Conservation (phyloP, 345 rosid genomes). For the Clausena lansium region DNA sequence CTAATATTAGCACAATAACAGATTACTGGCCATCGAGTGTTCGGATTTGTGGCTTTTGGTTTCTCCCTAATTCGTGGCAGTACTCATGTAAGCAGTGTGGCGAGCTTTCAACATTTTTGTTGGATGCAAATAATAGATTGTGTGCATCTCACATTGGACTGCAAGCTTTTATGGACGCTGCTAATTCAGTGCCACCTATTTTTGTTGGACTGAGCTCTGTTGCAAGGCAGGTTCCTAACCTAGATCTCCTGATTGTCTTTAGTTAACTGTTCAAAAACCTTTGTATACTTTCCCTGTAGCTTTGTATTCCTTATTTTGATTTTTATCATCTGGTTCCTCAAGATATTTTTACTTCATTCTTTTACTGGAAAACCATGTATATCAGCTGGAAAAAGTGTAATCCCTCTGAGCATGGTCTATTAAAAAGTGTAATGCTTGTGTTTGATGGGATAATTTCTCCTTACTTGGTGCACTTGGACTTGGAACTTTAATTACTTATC, state of each 20-base stretch:
- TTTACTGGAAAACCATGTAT: not conserved
- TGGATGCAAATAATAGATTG: slow-evolving; percentile 26
- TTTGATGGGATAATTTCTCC: not conserved
- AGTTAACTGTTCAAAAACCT: not conserved
- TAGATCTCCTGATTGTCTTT: not conserved
- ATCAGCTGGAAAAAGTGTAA: not conserved
- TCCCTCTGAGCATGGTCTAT: not conserved
- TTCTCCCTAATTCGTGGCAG: slow-evolving; percentile 79
- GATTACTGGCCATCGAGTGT: slow-evolving; percentile 82
- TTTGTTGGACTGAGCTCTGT: slow-evolving; percentile 74
- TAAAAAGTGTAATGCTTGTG: not conserved
- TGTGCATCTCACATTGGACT: slow-evolving; percentile 65
- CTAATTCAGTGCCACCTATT: slow-evolving; percentile 45
- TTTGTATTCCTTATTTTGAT: not conserved
- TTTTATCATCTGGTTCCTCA: not conserved
- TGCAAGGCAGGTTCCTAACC: slow-evolving; percentile 62
- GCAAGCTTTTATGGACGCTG: slow-evolving; percentile 43
- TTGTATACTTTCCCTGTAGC: not conserved
- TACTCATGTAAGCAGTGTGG: slow-evolving; percentile 73
- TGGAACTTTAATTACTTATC: not conserved
- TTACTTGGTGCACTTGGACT: not conserved
- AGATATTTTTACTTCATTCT: not conserved
- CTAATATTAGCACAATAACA: slow-evolving; percentile 31
- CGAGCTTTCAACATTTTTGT: slow-evolving; percentile 33
- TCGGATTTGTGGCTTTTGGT: slow-evolving; percentile 86